phyloP scores from a whole-genome alignment of 345 rosid species.

The Gossypium longicalyx region DNA sequence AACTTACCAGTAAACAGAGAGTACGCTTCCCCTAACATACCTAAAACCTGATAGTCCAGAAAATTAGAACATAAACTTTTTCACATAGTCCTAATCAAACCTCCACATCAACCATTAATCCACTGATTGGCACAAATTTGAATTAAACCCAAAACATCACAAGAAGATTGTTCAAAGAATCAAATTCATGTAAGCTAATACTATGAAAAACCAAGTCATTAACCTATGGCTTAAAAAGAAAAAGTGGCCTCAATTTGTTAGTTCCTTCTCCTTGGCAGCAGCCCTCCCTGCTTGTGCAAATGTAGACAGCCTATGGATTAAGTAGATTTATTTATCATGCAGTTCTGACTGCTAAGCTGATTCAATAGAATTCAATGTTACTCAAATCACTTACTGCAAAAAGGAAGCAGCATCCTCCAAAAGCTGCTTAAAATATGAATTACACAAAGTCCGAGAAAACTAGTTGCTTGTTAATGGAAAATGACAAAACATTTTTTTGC shows the following conservation, averaged over 20 bases:
- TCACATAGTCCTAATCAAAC: not conserved
- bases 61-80: not conserved
- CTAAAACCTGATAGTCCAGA: not conserved
- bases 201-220: not conserved
- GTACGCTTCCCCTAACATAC: not conserved
- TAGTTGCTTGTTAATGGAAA: not conserved
- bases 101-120: not conserved
- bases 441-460: not conserved
- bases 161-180: constrained; percentile 12
- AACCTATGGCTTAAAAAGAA: constrained; percentile 1
- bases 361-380: not conserved
- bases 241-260: constrained; percentile 43
- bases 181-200: not conserved
- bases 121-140: not conserved
- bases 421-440: constrained; percentile 40
- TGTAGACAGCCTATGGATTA: not conserved
- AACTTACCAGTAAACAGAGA: not conserved
- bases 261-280: constrained; percentile 9
- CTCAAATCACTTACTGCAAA: constrained; percentile 56
- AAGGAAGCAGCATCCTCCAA: constrained; percentile 63
- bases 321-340: not conserved
- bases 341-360: not conserved
- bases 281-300: no score
- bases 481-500: not conserved
- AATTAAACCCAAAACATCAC: constrained; percentile 5